phyloP scores from a whole-genome alignment of 140 eudicot species.

The Anethum foeniculum region DNA sequence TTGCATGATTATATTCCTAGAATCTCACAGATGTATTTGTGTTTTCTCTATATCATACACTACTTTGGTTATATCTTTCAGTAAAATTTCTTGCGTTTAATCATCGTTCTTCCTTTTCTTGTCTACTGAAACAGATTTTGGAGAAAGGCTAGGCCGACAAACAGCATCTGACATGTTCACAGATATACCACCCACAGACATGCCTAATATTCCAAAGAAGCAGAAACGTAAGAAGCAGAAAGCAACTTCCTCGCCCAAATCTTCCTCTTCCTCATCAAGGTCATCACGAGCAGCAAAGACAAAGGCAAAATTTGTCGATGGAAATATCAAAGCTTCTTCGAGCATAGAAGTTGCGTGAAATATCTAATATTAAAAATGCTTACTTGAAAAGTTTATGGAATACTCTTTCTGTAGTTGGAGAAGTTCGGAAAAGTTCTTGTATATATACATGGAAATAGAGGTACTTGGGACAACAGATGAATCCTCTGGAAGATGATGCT shows the following conservation, averaged over 20 bases:
- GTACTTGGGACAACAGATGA: constrained; percentile 1
- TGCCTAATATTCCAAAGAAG: constrained; percentile 30
- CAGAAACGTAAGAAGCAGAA: constrained; percentile 29
- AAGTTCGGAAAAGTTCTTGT: not conserved
- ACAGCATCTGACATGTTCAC: constrained; percentile 19
- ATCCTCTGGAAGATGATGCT: not conserved
- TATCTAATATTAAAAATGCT: not conserved
- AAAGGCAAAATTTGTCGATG: constrained; percentile 25
- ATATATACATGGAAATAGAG: not conserved
- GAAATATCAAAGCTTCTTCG: constrained; percentile 7
- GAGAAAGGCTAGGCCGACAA: constrained; percentile 17
- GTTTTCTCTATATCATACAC: not conserved
- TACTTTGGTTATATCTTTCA: not conserved
- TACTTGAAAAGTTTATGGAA: not conserved
- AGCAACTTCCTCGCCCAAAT: constrained; percentile 23
- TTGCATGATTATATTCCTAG: not conserved
- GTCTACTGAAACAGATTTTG: constrained; percentile 25
- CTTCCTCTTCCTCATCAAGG: constrained; percentile 25
- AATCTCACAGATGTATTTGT: not conserved
- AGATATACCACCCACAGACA: constrained; percentile 21
- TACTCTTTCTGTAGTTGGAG: not conserved
- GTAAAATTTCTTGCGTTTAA: not conserved
- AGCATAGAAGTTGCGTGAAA: constrained; percentile 28
- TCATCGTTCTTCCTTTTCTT: not conserved
- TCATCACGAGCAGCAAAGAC: constrained; percentile 30